These are phyloP conservation scores for Apophysomyces sp. DNA, from an alignment of 371 early-diverging fungal species.

Conservation along the genomic window DNA sequence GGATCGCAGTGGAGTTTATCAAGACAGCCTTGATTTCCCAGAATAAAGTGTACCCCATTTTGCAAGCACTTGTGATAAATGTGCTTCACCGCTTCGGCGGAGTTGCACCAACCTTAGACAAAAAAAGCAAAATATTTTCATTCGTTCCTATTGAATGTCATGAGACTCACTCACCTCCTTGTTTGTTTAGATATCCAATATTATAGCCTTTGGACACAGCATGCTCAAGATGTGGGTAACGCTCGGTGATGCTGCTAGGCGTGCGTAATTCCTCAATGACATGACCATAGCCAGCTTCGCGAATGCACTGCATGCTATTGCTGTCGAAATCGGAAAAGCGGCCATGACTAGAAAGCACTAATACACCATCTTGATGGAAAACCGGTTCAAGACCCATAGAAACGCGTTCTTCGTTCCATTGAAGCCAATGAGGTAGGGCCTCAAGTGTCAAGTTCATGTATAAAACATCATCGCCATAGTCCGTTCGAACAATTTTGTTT, in stretches of 20 bases:
- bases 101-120: constrained; percentile 39
- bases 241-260: constrained; percentile 20
- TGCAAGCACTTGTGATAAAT: constrained; percentile 30
- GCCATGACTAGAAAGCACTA: constrained; percentile 28
- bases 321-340: constrained; percentile 31
- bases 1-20: constrained; percentile 14
- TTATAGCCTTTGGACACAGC: constrained; percentile 29
- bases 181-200: constrained; percentile 33
- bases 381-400: constrained; percentile 20
- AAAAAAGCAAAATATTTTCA: neutral
- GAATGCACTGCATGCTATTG: constrained; percentile 28
- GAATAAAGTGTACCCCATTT: constrained; percentile 39
- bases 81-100: constrained; percentile 30
- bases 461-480: constrained; percentile 42
- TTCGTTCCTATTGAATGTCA: neutral
- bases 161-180: constrained; percentile 24
- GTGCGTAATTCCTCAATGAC: constrained; percentile 26
- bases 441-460: constrained; percentile 41
- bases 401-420: constrained; percentile 53
- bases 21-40: constrained; percentile 35
- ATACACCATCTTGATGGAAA: constrained; percentile 43
- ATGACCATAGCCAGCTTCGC: constrained; percentile 36
- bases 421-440: constrained; percentile 43
- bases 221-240: constrained; percentile 33
- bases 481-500: constrained; percentile 50